phyloP scores from a whole-genome alignment of 345 rosid species.

The Cardamine occulta region DNA sequence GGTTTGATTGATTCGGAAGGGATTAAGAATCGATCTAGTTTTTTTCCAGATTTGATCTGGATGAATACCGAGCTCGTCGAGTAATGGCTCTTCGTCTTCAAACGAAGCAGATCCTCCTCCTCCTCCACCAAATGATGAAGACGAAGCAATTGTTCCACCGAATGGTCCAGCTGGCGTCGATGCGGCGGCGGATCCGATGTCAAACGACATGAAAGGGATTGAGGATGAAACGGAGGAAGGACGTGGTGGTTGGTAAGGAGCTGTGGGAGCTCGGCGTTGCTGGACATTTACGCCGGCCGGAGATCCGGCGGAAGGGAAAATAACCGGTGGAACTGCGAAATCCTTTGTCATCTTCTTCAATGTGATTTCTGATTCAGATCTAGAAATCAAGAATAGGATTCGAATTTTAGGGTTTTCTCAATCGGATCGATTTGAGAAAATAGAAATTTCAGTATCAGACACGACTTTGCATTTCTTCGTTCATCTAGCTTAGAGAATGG shows the following conservation, averaged over 20 bases:
- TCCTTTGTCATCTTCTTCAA: conserved; percentile 59
- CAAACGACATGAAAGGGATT: conserved; percentile 93
- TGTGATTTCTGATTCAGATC: conserved; percentile 8
- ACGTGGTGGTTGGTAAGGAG: conserved; percentile 82
- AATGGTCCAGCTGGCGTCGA: conserved; percentile 55
- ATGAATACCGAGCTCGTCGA: conserved; percentile 95
- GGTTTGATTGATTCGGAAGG: conserved; percentile 63
- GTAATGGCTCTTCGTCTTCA: conserved; percentile 93
- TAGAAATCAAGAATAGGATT: background rate
- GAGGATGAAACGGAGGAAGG: conserved; percentile 54
- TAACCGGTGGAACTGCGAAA: conserved; percentile 70
- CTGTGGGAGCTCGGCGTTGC: conserved; percentile 75
- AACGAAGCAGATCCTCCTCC: conserved; percentile 51
- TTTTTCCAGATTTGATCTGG: conserved; percentile 95
- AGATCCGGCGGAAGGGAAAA: conserved; percentile 70
- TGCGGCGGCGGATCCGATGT: conserved; percentile 67
- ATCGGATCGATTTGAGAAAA: conserved; percentile 3
- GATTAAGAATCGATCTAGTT: conserved; percentile 83
- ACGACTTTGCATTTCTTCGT: conserved; percentile 7
- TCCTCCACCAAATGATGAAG: conserved; percentile 45
- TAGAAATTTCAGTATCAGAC: conserved; percentile 10
- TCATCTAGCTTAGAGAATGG: background rate
- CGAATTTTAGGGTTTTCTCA: conserved; percentile 13
- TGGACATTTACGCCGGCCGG: conserved; percentile 56
- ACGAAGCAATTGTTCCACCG: conserved; percentile 58